Evolutionary conservation across 345 rosid species (phyloP), one percentile per base, ranked within the genome.

Genomic region (Lepidium aucheri): DNA sequence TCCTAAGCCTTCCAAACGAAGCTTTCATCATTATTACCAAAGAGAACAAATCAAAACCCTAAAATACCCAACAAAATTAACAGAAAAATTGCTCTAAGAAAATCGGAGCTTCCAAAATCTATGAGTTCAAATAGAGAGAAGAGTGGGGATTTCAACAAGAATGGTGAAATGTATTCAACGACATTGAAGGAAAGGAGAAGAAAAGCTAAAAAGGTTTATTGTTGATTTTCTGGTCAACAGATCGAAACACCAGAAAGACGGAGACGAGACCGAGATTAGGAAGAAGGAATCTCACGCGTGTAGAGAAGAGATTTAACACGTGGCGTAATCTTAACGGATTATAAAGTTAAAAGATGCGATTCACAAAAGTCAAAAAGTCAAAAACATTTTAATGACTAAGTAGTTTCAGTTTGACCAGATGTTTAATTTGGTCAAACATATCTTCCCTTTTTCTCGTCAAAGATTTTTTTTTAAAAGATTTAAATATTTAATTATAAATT

Each of bases 1-100:
- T 83, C 64, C 81, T 80, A 43, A 93, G 74, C 83, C 85, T 90
- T 17, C 74, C 79, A 24, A 91, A 61, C 63, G 89, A 78, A 60
- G 95, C 79, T 82, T 83, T 93, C 98, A 93, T 93, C 79, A 73
- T 24, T 72, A 58, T 72, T 6, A 49, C 18, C 53, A 5, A 4
- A 1, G 22, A 51, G 20, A 30, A 16, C 5, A n/a, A 40, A 54
- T 28, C 20, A 32, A 65, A 54, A 39, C 75, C 76, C 71, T 57
- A 64, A 20, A 3, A 20, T 20, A 20, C 22, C 22, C 22, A 20
- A 20, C 22, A 20, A 20, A 20, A 20, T 1, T 20, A 56, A 39
- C 52, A 30, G 30, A 28, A 53, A 14, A 55, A 32, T 9, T 53
- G 33, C 42, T 41, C 32, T 18, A 20, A 17, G 1, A 49, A 39